Percentiles rank a stretch among this genome's conserved stretches.
phyloP scores from a whole-genome alignment of 2,329 filamentous ascomycete genomes.

The Bertia moriformis region DNA sequence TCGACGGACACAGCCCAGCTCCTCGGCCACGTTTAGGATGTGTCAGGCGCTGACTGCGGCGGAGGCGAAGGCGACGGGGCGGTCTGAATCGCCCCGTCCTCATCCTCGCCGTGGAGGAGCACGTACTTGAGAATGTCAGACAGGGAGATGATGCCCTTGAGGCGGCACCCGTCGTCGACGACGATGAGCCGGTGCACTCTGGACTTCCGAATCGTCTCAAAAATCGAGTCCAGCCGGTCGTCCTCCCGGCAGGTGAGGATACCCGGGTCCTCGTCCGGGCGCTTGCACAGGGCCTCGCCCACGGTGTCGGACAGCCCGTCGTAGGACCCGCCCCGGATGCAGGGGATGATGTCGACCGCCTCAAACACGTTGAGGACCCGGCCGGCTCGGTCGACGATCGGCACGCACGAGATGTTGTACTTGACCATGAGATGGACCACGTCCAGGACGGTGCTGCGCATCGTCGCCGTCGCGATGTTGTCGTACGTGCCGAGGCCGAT shows the following conservation, averaged over 20 bases:
- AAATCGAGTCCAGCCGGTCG: slow-evolving; percentile 86
- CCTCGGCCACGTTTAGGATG: too few relatives aligned
- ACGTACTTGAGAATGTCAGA: slow-evolving; percentile 96
- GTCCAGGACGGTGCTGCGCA: slow-evolving; percentile 84
- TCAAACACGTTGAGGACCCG: slow-evolving; percentile 91
- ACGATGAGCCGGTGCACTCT: slow-evolving; percentile 86
- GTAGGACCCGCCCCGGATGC: slow-evolving; percentile 86
- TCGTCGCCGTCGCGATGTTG: slow-evolving; percentile 66
- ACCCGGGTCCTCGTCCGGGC: slow-evolving; percentile 80
- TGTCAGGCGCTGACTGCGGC: slow-evolving; percentile 18
- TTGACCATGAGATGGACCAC: slow-evolving; percentile 88
- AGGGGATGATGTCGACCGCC: slow-evolving; percentile 87
- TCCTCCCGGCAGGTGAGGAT: slow-evolving; percentile 92
- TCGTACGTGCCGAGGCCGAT: slow-evolving; percentile 74
- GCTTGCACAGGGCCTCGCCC: slow-evolving; percentile 75
- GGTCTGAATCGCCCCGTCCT: slow-evolving; percentile 22
- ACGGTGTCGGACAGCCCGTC: slow-evolving; percentile 78
- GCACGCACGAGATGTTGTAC: slow-evolving; percentile 85
- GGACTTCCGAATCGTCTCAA: slow-evolving; percentile 90
- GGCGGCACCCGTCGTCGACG: slow-evolving; percentile 73
- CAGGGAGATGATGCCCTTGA: slow-evolving; percentile 80
- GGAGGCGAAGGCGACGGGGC: slow-evolving; percentile 8
- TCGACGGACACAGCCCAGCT: too few relatives aligned
- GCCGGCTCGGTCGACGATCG: slow-evolving; percentile 68
- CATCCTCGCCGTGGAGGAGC: slow-evolving; percentile 62